Evolutionary conservation across 2,329 filamentous ascomycete genomes (phyloP), one percentile per base, ranked within the genome.

Genomic region (Aspergillus sp.): DNA sequence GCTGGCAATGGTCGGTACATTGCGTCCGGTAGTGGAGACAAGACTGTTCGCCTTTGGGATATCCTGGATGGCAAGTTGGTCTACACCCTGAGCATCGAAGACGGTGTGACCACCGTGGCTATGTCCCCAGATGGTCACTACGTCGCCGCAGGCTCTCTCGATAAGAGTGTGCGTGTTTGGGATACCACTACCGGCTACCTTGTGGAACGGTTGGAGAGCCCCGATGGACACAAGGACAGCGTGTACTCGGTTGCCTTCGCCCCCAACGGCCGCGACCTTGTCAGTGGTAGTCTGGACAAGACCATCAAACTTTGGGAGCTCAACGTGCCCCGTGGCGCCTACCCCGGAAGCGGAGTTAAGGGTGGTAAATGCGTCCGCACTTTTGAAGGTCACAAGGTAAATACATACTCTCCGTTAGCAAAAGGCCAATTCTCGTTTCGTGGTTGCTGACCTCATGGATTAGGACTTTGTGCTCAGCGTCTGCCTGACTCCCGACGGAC

Each of bases 291-390:
- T 84, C 81, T 98, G 69, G 95, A 99, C 76, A 96, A 96, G 84
- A 98, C 94, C 0, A 98, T 98, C 83, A 97, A 97, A 83, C 96
- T 98, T 90, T 99, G 95, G 93, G 93, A 97, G 81, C 85, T 99
- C 54, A 89, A 86, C 58, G 86, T 90, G 21, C 86, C 89, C 48
- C 86, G 90, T 68, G 83, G 84, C 67, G 85, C 88, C 70, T 84
- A 88, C 61, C 84, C 87, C 50, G 87, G 85, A 72, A 84, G 86
- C 48, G 87, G 84, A 32, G 85, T 89, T 8, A 96, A 95, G 82
- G 90, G 90, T 38, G 94, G 95, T 69, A 92, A 96, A 76, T 98
- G 95, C 75, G 89, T 97, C 70, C 92, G 93, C 81, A 98, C 94
- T 1, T 99, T 98, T 71, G 95, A 98, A 74, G 95, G 95, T 54